Evolutionary conservation across 495 filamentous ascomycete species (phyloP).

Genomic region (Neurospora tetrasperma): DNA sequence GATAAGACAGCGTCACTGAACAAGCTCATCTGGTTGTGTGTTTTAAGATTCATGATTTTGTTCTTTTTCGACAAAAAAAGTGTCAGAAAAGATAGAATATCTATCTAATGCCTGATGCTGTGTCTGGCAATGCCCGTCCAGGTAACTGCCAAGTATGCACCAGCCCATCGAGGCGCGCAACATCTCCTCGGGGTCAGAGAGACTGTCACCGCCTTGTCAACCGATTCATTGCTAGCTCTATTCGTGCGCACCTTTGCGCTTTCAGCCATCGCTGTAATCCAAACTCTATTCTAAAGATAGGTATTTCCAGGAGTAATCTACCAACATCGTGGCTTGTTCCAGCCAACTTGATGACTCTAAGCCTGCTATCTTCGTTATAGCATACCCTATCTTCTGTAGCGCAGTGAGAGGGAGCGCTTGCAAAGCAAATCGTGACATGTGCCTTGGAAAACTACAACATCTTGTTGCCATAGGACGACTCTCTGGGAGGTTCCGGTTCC

Average conservation of each 20-base stretch:
- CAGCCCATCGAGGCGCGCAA: not conserved
- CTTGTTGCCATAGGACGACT: not conserved
- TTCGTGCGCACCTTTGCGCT: not conserved
- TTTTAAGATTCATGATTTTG: not conserved
- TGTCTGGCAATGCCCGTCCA: not conserved
- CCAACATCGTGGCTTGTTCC: not conserved
- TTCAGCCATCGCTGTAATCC: not conserved
- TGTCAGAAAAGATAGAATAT: not conserved
- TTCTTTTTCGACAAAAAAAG: not conserved
- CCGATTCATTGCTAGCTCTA: not conserved
- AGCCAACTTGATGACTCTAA: not conserved
- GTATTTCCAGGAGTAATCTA: not conserved
- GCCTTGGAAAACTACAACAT: not conserved
- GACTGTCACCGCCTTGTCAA: not conserved
- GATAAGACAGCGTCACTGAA: not conserved
- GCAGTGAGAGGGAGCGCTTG: not conserved
- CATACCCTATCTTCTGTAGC: not conserved
- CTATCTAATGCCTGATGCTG: not conserved
- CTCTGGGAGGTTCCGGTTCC: not conserved
- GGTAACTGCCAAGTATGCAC: not conserved
- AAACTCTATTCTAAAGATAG: not conserved
- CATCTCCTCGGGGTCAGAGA: not conserved
- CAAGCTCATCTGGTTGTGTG: not conserved
- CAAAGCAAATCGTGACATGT: not conserved
- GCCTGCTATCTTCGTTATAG: not conserved